Base-by-base conservation (phyloP, 2,329 filamentous ascomycete genomes). In the Monilinia aucupariae region DNA sequence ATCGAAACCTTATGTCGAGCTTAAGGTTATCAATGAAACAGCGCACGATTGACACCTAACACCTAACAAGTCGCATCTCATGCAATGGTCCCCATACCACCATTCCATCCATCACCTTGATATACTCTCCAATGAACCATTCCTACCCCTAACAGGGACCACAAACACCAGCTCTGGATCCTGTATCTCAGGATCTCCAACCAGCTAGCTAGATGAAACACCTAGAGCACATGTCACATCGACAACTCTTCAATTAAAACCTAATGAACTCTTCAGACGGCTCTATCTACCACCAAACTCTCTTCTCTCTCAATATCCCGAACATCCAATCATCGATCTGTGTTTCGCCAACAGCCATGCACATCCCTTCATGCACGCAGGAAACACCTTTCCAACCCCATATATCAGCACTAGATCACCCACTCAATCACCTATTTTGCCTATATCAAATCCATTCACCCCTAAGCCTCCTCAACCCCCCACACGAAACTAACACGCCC, bases 141-240 rank as follows among this genome's bases (percentile, higher is more conserved):
- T 22, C 4, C 41, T 17, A 4, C 41, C 20, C 15, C 58, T 30
- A 25, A 60, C 8, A 43, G 39, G n/a, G 4, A 52, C 15, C 22
- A 30, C 27, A 52, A 48, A 48, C 8, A 54, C 59, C 2, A 61
- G 48, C 4, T 48, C 60, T 20, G 65, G 66, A 39, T 66, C 65
- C 25, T 68, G 66, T n/a, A 49, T 67, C 17, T 65, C 69, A 53
- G 69, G 51, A 13, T 60, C 45, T 30, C 27, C 1, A 39, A 65
- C n/a, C 51, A 61, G 25, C 64, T 54, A 61, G 25, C 64, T 54
- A 3, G 68, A 70, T 39, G 65, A 56, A 39, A 64, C 22, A 13
- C 68, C 68, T 1, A 68, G 70, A 61, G 68, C 69, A 68, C 59
- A 10, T 71, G 69, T 49, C 45, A 54, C 12, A 48, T 71, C 6